Evolutionary conservation across 257 asterid genomes (phyloP).

Genomic region (Solanum tacnaense): DNA sequence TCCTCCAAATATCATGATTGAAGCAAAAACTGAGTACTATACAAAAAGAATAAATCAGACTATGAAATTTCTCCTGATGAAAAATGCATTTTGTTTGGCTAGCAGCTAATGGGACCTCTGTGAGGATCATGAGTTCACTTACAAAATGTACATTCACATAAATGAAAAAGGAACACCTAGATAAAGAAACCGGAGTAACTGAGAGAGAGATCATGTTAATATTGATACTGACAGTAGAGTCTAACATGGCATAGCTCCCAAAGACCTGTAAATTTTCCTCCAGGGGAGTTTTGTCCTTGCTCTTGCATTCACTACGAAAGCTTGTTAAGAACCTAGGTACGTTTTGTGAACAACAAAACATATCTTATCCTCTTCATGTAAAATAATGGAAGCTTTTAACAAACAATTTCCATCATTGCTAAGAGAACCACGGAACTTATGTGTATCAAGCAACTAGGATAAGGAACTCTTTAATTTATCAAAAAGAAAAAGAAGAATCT

Average conservation of each 20-base stretch:
- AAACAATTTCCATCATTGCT: neutral
- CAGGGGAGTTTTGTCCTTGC: neutral
- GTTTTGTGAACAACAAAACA: neutral
- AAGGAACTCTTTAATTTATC: neutral
- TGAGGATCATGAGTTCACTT: neutral
- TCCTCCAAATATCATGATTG: slow-evolving; percentile 16
- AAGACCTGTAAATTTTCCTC: neutral
- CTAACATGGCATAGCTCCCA: neutral
- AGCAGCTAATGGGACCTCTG: neutral
- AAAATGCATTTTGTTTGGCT: neutral
- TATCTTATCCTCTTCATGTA: neutral
- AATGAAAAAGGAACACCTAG: neutral
- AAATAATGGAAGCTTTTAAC: neutral
- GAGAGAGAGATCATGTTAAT: neutral
- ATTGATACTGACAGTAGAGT: neutral
- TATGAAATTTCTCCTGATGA: neutral
- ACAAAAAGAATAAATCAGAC: neutral
- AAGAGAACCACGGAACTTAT: neutral
- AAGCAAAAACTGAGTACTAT: slow-evolving; percentile 19
- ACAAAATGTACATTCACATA: neutral
- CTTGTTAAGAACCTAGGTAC: neutral
- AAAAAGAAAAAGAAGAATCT: neutral
- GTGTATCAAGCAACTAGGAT: neutral
- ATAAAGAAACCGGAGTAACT: neutral
- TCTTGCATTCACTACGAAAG: neutral